A percentile compares a stretch with the other conserved stretches of the same genome.
Evolutionary conservation across 2,329 filamentous ascomycete genomes (phyloP).

Genomic region (Penicillium fuscoglaucum): DNA sequence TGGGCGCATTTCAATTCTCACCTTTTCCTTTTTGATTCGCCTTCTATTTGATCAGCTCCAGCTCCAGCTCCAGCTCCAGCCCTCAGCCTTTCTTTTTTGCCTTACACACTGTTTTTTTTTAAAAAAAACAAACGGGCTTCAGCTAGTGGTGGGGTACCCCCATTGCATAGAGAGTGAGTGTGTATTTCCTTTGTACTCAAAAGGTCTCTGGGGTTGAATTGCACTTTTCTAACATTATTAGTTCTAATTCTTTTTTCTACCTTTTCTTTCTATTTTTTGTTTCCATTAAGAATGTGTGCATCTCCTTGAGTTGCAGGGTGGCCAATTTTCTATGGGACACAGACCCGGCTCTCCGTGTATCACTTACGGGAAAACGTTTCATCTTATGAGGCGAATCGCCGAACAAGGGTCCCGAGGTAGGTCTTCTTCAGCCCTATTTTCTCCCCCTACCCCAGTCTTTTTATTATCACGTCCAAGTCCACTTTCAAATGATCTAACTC

Average conservation of each 20-base stretch:
- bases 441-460: conserved; percentile 2
- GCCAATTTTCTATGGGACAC: conserved; percentile 27
- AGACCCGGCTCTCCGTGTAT: conserved; percentile 27
- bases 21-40: conserved; percentile 1
- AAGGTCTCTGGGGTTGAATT: neutral
- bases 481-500: conserved; percentile 19
- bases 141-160: neutral
- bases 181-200: conserved; percentile 1
- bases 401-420: conserved; percentile 20
- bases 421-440: conserved; percentile 24
- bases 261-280: neutral
- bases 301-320: conserved; percentile 16
- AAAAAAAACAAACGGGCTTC: neutral
- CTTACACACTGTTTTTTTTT: neutral
- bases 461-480: conserved; percentile 2
- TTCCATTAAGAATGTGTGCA: conserved; percentile 19
- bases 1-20: conserved; percentile 11
- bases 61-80: conserved; percentile 8
- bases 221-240: neutral
- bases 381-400: conserved; percentile 31
- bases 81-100: neutral
- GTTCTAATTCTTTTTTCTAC: neutral
- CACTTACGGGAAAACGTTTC: conserved; percentile 28
- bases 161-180: neutral
- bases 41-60: neutral